These are phyloP conservation scores for Leavenworthia alabamica DNA, from an alignment of 345 rosid species.

Conservation along the genomic window DNA sequence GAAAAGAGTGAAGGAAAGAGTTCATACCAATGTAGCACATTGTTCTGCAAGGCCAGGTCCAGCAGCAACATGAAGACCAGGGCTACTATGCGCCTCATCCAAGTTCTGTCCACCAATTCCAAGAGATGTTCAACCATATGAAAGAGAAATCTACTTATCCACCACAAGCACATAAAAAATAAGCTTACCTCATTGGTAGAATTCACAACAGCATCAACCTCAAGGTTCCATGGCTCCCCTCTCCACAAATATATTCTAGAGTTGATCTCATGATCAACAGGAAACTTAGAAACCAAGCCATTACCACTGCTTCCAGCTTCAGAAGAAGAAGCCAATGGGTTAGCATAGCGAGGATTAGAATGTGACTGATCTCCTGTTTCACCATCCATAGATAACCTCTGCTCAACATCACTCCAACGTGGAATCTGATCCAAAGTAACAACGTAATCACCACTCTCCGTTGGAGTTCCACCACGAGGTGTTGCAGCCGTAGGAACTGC, in stretches of 20 bases:
- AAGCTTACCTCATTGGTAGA: conserved; percentile 86
- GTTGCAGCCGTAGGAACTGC: conserved; percentile 49
- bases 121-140: conserved; percentile 3
- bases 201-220: conserved; percentile 96
- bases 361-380: conserved; percentile 58
- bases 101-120: conserved; percentile 54
- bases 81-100: conserved; percentile 87
- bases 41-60: conserved; percentile 97
- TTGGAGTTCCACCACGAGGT: conserved; percentile 45
- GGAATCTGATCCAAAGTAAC: conserved; percentile 89
- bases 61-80: conserved; percentile 94
- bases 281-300: conserved; percentile 74
- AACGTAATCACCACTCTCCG: conserved; percentile 51
- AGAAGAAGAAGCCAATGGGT: conserved; percentile 57
- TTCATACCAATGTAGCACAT: conserved; percentile 67
- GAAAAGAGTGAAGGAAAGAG: not conserved
- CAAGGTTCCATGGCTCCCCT: conserved; percentile 96
- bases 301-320: conserved; percentile 44
- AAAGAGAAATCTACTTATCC: no score
- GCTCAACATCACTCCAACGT: conserved; percentile 84
- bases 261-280: conserved; percentile 79
- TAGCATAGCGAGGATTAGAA: conserved; percentile 53
- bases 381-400: conserved; percentile 41
- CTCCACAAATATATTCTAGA: conserved; percentile 84
- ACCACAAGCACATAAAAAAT: not conserved